phyloP scores from a whole-genome alignment of 768 basidiomycete species.

The Calocera cornea region DNA sequence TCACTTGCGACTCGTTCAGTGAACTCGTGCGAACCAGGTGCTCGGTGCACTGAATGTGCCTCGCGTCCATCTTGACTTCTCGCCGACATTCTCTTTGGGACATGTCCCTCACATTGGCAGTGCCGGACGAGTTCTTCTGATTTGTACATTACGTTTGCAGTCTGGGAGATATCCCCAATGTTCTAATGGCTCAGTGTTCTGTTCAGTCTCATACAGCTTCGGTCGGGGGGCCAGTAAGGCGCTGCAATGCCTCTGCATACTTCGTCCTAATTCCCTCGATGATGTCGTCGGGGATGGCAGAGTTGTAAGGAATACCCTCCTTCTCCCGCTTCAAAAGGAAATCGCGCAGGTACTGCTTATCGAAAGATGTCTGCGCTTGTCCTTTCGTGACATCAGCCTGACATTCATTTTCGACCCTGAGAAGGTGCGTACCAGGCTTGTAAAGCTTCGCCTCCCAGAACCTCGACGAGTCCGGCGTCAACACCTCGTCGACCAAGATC shows the following conservation, averaged over 20 bases:
- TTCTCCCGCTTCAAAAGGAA: slow-evolving; percentile 75
- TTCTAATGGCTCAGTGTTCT: background rate
- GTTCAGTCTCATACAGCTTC: background rate
- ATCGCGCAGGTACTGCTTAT: slow-evolving; percentile 92
- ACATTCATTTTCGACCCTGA: background rate
- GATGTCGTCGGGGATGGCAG: slow-evolving; percentile 61
- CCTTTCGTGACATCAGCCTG: background rate
- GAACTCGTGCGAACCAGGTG: too few relatives aligned
- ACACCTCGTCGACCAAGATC: slow-evolving; percentile 88
- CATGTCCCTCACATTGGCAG: too few relatives aligned
- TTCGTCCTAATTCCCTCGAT: slow-evolving; percentile 62
- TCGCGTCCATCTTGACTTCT: too few relatives aligned
- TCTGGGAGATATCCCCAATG: too few relatives aligned
- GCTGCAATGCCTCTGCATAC: slow-evolving; percentile 62
- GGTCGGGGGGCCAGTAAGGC: background rate
- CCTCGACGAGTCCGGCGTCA: slow-evolving; percentile 93
- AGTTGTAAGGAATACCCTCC: slow-evolving; percentile 55
- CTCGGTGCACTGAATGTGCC: too few relatives aligned
- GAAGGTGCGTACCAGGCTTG: slow-evolving; percentile 38
- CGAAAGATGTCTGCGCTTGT: slow-evolving; percentile 68
- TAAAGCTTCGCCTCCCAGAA: slow-evolving; percentile 84
- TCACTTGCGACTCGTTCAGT: too few relatives aligned
- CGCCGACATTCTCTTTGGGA: too few relatives aligned
- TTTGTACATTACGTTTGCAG: too few relatives aligned
- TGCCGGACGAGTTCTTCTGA: too few relatives aligned